Conservation (phyloP, 2,329 filamentous ascomycete species). For the Myrmaecium sp. region DNA sequence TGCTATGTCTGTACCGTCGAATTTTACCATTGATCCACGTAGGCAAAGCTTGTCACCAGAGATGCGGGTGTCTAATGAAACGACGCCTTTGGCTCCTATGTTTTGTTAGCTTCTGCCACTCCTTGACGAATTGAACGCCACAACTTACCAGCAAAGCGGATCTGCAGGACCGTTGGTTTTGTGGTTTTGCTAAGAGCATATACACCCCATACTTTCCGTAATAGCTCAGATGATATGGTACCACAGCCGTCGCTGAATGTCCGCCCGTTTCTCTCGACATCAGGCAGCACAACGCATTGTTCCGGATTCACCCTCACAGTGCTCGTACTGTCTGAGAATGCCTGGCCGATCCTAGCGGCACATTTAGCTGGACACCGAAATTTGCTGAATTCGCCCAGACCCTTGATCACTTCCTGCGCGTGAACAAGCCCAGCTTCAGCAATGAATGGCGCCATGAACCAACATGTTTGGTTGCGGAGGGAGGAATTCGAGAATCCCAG, state of each 20-base stretch:
- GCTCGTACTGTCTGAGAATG: slow-evolving; percentile 58
- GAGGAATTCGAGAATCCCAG: slow-evolving; percentile 70
- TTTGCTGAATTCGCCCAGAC: slow-evolving; percentile 32
- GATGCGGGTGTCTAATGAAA: slow-evolving; percentile 49
- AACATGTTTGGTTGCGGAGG: slow-evolving; percentile 51
- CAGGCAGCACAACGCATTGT: slow-evolving; percentile 21
- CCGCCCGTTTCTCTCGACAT: slow-evolving; percentile 38
- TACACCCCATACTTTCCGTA: slow-evolving; percentile 41
- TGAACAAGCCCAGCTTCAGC: slow-evolving; percentile 13
- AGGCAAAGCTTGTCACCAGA: slow-evolving; percentile 42
- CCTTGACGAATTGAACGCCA: neutral
- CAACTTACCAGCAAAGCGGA: slow-evolving; percentile 44
- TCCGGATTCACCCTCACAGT: slow-evolving; percentile 34
- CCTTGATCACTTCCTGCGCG: slow-evolving; percentile 24
- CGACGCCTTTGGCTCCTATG: slow-evolving; percentile 56
- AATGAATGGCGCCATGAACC: slow-evolving; percentile 41
- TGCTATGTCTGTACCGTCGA: slow-evolving; percentile 35
- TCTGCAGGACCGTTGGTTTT: slow-evolving; percentile 52
- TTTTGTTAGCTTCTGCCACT: slow-evolving; percentile 3
- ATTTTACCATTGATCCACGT: slow-evolving; percentile 67
- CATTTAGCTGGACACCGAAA: slow-evolving; percentile 40
- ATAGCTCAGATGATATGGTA: slow-evolving; percentile 45
- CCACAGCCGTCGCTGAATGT: slow-evolving; percentile 71
- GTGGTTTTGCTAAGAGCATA: slow-evolving; percentile 30
- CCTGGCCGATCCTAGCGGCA: slow-evolving; percentile 43